Conservation (phyloP, 2,329 filamentous ascomycete genomes). For the Cryphonectria japonica region DNA sequence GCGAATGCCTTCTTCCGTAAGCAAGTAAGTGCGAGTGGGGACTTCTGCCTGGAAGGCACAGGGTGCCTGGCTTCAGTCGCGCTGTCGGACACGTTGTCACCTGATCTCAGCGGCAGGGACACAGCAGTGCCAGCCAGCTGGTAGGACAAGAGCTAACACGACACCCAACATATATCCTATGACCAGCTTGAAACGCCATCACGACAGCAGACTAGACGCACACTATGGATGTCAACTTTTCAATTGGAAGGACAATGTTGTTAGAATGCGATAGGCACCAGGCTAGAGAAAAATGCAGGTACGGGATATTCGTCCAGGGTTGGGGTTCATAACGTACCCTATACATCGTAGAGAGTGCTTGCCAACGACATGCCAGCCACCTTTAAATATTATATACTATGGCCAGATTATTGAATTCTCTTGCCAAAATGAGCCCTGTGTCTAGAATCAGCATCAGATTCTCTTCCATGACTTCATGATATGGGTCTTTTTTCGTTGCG, state of each 20-base stretch:
- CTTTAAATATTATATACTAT: not conserved
- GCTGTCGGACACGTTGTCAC: constrained; percentile 7
- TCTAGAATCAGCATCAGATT: not conserved
- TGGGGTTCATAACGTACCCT: not conserved
- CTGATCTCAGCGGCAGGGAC: not conserved
- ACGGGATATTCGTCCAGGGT: not conserved
- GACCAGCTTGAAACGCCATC: not conserved
- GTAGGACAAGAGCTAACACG: not conserved
- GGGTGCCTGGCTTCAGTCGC: not conserved
- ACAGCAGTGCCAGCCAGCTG: not conserved
- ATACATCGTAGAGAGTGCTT: not conserved
- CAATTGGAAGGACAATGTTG: not conserved
- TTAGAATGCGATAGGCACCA: not conserved
- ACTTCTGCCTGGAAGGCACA: constrained; percentile 1
- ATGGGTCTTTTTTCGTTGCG: not conserved
- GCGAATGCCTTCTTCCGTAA: not conserved
- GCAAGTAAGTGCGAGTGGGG: not conserved
- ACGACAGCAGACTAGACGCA: not conserved
- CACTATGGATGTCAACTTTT: not conserved
- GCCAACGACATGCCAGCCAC: too few relatives aligned
- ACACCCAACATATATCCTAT: not conserved
- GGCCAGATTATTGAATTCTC: not conserved
- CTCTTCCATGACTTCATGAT: not conserved
- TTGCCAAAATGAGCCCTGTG: not conserved
- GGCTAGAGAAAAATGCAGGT: not conserved